phyloP scores from a whole-genome alignment of 1,139 yeast genomes.

The Pichia sp. region DNA sequence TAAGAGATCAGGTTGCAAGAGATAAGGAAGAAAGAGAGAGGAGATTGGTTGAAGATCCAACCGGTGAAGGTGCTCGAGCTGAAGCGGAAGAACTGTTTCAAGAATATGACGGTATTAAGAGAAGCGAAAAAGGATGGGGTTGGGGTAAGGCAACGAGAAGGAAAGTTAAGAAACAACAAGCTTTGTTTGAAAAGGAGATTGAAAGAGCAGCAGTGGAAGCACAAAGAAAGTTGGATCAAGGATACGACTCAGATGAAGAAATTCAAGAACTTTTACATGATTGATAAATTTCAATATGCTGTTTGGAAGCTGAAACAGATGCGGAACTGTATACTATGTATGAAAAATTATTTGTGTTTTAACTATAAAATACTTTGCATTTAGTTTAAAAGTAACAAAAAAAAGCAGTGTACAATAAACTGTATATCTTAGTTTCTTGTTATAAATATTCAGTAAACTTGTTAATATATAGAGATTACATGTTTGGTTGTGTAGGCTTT shows the following conservation, averaged over 20 bases:
- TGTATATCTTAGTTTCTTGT: too few species aligned
- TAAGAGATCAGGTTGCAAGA: slow-evolving; percentile 41
- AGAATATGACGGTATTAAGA: slow-evolving; percentile 5
- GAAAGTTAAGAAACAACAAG: slow-evolving; percentile 47
- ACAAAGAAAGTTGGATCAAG: slow-evolving; percentile 31
- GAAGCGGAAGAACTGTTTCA: slow-evolving; percentile 13
- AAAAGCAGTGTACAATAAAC: too few species aligned
- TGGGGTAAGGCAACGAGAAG: slow-evolving; percentile 74
- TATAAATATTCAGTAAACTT: too few species aligned
- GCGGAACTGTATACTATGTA: too few species aligned
- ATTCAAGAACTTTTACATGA: slow-evolving; percentile 60
- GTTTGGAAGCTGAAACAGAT: too few species aligned
- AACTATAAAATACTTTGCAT: too few species aligned
- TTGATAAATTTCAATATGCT: too few species aligned
- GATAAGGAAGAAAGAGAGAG: slow-evolving; percentile 41
- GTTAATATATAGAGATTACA: too few species aligned
- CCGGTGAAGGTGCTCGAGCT: slow-evolving; percentile 13
- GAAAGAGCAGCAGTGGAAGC: slow-evolving; percentile 26
- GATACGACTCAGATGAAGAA: slow-evolving; percentile 57
- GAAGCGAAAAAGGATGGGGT: slow-evolving; percentile 47
- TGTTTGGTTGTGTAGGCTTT: too few species aligned
- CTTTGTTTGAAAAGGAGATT: slow-evolving; percentile 41
- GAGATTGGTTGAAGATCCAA: slow-evolving; percentile 25
- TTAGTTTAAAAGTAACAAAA: too few species aligned
- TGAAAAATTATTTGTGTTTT: too few species aligned